A percentile compares a stretch with the other conserved stretches of the same genome.
Conservation (phyloP, 1,284 basidiomycete genomes). For the Ustilago loliicola region DNA sequence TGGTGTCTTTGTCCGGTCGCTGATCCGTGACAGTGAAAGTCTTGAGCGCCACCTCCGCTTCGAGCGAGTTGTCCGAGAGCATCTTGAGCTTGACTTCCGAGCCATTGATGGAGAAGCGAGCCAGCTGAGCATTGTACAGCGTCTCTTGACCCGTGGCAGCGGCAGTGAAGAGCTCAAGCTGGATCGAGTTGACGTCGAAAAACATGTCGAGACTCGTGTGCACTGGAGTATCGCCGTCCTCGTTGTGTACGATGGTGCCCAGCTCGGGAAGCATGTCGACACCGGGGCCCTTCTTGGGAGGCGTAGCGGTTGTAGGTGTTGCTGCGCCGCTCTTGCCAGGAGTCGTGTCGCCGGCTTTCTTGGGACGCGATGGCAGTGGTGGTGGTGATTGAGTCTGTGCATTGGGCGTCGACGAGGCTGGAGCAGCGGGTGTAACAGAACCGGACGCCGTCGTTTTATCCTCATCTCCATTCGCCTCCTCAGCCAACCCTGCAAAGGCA, state of each 20-base stretch:
- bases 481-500: conserved; percentile 72
- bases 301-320: conserved; percentile 18
- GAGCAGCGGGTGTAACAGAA: not conserved
- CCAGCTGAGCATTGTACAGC: conserved; percentile 84
- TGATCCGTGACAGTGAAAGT: conserved; percentile 94
- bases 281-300: conserved; percentile 38
- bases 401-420: not conserved
- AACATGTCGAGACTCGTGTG: conserved; percentile 79
- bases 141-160: conserved; percentile 77
- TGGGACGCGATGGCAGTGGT: conserved; percentile 16
- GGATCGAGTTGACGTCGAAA: conserved; percentile 81
- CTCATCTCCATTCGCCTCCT: conserved; percentile 66
- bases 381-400: conserved; percentile 22
- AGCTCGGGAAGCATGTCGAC: conserved; percentile 75
- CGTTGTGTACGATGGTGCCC: conserved; percentile 68
- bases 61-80: conserved; percentile 84
- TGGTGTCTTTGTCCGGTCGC: conserved; percentile 79
- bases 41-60: conserved; percentile 87
- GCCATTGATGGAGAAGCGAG: conserved; percentile 85
- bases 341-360: conserved; percentile 10
- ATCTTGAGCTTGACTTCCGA: conserved; percentile 85
- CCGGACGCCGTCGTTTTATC: conserved; percentile 52
- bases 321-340: conserved; percentile 23
- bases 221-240: conserved; percentile 44
- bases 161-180: conserved; percentile 90